Percentiles rank a stretch among this genome's conserved stretches.
Evolutionary conservation across 306 rosid genomes (phyloP).

Genomic region (Pyrus betulifolia): DNA sequence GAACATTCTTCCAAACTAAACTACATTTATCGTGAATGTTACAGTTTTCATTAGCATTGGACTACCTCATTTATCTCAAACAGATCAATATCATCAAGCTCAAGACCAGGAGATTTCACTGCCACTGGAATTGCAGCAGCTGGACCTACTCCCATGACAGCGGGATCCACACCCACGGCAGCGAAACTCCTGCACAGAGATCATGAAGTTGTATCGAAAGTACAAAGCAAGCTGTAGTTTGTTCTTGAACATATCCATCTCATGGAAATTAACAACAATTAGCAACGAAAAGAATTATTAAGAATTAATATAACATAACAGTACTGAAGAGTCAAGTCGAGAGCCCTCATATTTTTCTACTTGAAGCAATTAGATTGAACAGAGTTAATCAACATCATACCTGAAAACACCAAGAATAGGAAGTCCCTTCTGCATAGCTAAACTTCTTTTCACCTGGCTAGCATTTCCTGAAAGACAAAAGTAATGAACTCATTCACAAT

Average conservation of each 20-base stretch:
- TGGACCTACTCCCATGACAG: constrained; percentile 92
- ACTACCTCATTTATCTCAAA: constrained; percentile 84
- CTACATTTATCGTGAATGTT: background rate
- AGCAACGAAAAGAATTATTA: background rate
- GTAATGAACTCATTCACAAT: background rate
- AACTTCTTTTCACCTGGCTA: constrained; percentile 82
- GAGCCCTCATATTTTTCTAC: background rate
- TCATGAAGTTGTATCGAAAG: constrained; percentile 5
- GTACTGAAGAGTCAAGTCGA: background rate
- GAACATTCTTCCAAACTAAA: background rate
- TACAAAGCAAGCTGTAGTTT: background rate
- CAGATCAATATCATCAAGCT: constrained; percentile 54
- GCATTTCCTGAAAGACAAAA: constrained; percentile 60
- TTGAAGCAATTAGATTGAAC: background rate
- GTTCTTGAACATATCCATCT: background rate
- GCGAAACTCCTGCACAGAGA: constrained; percentile 65
- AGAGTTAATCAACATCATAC: constrained; percentile 23
- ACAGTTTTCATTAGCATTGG: background rate
- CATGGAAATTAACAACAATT: background rate
- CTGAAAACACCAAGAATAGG: constrained; percentile 76
- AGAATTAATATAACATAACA: background rate
- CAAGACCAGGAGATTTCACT: constrained; percentile 83
- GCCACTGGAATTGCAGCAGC: constrained; percentile 89
- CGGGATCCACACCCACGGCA: constrained; percentile 96
- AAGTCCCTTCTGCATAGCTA: constrained; percentile 72